Conservation (phyloP, 2,329 filamentous ascomycete genomes). For the Aspergillus floridensis region DNA sequence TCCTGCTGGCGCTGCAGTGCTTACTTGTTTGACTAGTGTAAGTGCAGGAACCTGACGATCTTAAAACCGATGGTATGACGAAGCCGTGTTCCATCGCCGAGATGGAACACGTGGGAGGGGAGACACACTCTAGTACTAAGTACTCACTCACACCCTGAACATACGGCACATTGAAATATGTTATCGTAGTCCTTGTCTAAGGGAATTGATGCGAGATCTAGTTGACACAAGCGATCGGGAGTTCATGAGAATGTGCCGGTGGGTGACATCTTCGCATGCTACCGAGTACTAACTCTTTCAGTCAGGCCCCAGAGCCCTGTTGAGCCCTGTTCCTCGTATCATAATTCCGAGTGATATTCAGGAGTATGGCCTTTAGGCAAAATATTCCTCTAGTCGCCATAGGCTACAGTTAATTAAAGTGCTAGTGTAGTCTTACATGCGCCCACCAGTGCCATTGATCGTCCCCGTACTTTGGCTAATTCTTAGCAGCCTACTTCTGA, state of each 20-base stretch:
- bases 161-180: too few relatives aligned
- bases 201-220: background rate
- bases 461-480: too few relatives aligned
- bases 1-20: background rate
- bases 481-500: too few relatives aligned
- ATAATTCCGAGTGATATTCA: background rate
- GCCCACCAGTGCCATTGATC: too few relatives aligned
- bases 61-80: background rate
- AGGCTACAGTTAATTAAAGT: background rate
- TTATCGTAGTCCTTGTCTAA: too few relatives aligned
- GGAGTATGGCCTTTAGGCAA: background rate
- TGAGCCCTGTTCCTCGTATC: background rate
- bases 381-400: background rate
- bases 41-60: background rate
- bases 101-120: background rate
- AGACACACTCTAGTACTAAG: background rate
- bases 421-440: too few relatives aligned
- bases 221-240: background rate
- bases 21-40: background rate
- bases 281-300: background rate
- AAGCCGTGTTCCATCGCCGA: background rate
- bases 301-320: background rate
- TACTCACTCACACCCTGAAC: too few relatives aligned
- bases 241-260: background rate
- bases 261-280: background rate